Base-by-base conservation (phyloP, 257 asterid species). In the Salvia hispanica region DNA sequence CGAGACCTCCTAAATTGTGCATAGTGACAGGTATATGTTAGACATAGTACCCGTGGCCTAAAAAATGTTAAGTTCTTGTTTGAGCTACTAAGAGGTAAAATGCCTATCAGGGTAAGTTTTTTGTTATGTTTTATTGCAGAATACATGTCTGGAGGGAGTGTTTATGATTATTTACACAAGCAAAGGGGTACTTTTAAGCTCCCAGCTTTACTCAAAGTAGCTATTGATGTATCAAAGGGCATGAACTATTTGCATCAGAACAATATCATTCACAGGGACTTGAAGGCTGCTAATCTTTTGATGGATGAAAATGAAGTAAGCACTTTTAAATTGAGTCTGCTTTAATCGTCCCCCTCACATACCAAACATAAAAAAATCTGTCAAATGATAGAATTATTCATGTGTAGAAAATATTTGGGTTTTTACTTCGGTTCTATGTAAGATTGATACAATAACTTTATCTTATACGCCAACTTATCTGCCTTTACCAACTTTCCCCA, bases 201-300 rank as follows among this genome's bases (percentile, higher is more conserved):
- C 68, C 97, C 97, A 39, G 67, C 89, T 72, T 72, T 94, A 72
- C 86, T 91, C 69, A 94, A 86, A 85, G 97, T 94, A 67, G 97
- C 96, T 31, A 82, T 88, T 76, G 99, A 94, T 82, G 84, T 94
- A 73, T 82, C 99, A 3, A 94, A 87, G 85, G 99, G 99, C 67
- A 94, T 94, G 99, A 85, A 81, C 77, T 94, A 94, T 74, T 88
- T 94, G 86, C 99, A 94, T 76, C 97, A 94, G 84, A 94, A 90
- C 80, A 94, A 94, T 71, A 94, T 94, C 64, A 84, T 94, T 76
- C 99, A 94, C 77, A 83, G 99, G 79, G 99, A 94, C 77, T 77
- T 94, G 85, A 94, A 94, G 88, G 96, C 97, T 60, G 99, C 99
- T 43, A 94, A 94, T 81, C 91, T 94, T 78, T 81, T 94, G 74